Evolutionary conservation across 345 rosid genomes (phyloP).

Genomic region (Bretschneidera sinensis): DNA sequence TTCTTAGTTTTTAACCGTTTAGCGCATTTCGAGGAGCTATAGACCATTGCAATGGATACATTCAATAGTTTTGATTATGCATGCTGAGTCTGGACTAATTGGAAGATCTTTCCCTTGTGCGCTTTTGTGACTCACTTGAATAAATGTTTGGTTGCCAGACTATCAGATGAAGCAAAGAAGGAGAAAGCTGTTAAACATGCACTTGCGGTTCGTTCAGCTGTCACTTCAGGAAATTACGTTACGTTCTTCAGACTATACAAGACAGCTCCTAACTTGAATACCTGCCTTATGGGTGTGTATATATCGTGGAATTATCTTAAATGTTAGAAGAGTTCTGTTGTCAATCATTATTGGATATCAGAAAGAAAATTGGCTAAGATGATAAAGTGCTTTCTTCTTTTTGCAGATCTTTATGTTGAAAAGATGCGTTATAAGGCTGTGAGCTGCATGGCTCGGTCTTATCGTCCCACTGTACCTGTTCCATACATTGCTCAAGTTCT

Average conservation of each 20-base stretch:
- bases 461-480: conserved; percentile 87
- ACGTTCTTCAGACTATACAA: conserved; percentile 81
- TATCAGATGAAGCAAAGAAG: conserved; percentile 64
- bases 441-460: conserved; percentile 73
- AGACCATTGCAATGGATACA: background rate
- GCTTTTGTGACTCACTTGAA: background rate
- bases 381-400: conserved; percentile 3
- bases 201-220: conserved; percentile 91
- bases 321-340: background rate
- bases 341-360: background rate
- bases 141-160: conserved; percentile 37
- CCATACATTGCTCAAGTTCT: conserved; percentile 65
- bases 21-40: background rate
- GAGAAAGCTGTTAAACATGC: conserved; percentile 90
- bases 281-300: conserved; percentile 85
- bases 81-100: background rate
- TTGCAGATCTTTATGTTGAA: conserved; percentile 83
- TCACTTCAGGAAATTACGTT: conserved; percentile 85
- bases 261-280: conserved; percentile 82
- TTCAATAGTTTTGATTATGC: background rate
- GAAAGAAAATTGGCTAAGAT: background rate
- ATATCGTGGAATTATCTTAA: background rate
- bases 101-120: background rate
- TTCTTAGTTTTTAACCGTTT: too few species aligned
- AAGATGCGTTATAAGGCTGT: conserved; percentile 95